phyloP scores from a whole-genome alignment of 2,329 filamentous ascomycete genomes.

The Aspergillus quadrilineatus region DNA sequence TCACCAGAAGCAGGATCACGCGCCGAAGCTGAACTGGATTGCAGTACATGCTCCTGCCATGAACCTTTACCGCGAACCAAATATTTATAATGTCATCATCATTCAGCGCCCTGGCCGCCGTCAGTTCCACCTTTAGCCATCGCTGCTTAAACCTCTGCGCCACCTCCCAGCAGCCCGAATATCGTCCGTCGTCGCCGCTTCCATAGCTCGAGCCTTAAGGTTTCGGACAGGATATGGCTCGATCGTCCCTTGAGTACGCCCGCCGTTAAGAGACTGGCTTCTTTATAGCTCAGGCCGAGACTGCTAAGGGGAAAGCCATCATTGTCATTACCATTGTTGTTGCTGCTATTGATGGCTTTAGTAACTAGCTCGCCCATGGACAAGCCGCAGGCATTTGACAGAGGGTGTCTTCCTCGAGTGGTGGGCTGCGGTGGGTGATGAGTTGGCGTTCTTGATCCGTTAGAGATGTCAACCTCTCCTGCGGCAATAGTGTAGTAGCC shows the following conservation, averaged over 20 bases:
- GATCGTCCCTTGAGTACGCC: conserved; percentile 4
- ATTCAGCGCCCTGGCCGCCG: conserved; percentile 8
- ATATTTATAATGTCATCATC: conserved; percentile 14
- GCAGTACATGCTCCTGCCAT: conserved; percentile 17
- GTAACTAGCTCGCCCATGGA: conserved; percentile 14
- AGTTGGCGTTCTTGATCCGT: conserved; percentile 19
- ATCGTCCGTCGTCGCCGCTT: conserved; percentile 14
- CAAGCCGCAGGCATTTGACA: conserved; percentile 16
- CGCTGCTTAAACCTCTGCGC: conserved; percentile 3
- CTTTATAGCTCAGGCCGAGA: neutral
- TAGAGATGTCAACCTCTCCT: conserved; percentile 5
- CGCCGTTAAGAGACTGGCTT: conserved; percentile 11
- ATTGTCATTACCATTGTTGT: neutral
- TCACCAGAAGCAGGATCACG: neutral
- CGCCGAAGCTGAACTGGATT: neutral
- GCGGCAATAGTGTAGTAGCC: too few relatives aligned
- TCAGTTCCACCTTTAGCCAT: neutral
- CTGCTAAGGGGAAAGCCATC: neutral
- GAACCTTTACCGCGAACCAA: conserved; percentile 12
- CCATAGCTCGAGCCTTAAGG: conserved; percentile 12
- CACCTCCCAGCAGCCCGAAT: conserved; percentile 6
- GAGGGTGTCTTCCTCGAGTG: conserved; percentile 16
- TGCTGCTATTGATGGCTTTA: conserved; percentile 13
- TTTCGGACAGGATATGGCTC: conserved; percentile 9
- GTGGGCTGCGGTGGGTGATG: conserved; percentile 13